A percentile compares a stretch with the other conserved stretches of the same genome.
Evolutionary conservation across 352 stramenopile species (phyloP).

Genomic region (Phytophthora syringae): DNA sequence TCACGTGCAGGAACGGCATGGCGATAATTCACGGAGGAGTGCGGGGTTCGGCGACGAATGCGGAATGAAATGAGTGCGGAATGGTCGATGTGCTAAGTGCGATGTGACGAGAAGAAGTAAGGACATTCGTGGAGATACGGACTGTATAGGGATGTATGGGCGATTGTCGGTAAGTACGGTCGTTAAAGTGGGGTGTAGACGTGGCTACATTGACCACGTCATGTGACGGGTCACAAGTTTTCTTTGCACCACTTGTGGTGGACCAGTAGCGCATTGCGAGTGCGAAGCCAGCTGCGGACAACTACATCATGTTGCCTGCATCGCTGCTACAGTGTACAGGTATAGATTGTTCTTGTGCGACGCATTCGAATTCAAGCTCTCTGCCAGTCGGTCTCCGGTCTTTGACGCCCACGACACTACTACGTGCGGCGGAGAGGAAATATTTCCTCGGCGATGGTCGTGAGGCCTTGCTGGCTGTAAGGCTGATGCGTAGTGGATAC

Average conservation of each 20-base stretch:
- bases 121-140: background rate
- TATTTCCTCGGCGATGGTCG: background rate
- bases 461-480: background rate
- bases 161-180: background rate
- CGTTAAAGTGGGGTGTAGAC: background rate
- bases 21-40: conserved; percentile 5
- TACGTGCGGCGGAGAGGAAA: background rate
- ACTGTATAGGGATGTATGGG: no score
- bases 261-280: background rate
- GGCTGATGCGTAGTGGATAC: background rate
- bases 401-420: conserved; percentile 8
- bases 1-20: conserved; percentile 60
- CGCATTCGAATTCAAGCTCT: background rate
- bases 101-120: background rate
- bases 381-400: conserved; percentile 4
- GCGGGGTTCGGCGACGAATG: conserved; percentile 24
- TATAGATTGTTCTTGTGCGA: conserved; percentile 4
- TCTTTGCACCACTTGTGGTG: no score
- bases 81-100: background rate
- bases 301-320: background rate
- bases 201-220: conserved; percentile 32
- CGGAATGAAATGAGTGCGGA: conserved; percentile 17
- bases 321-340: conserved; percentile 1
- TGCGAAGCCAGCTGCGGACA: background rate
- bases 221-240: no score